Evolutionary conservation across 495 filamentous ascomycete species (phyloP).

Genomic region (Penicillium bovifimosum): DNA sequence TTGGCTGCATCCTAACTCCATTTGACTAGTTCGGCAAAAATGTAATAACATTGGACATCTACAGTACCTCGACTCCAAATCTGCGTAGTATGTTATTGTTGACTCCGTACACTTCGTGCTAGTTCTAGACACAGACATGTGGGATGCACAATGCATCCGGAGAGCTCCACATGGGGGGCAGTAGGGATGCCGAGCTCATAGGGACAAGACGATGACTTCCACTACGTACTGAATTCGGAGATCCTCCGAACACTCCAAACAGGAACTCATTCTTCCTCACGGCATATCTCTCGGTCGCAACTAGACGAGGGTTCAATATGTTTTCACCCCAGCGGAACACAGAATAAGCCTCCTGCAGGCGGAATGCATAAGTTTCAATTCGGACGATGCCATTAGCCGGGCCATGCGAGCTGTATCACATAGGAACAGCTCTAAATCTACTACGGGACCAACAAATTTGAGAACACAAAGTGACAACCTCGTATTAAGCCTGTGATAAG

Average conservation of each 20-base stretch:
- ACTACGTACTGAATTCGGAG: background rate
- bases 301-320: background rate
- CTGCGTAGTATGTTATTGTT: too few relatives aligned
- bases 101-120: background rate
- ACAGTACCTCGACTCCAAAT: too few relatives aligned
- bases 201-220: too few relatives aligned
- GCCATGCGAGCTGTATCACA: conserved; percentile 23
- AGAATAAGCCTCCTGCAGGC: conserved; percentile 4
- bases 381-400: conserved; percentile 2
- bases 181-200: too few relatives aligned
- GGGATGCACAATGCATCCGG: conserved; percentile 4
- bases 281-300: background rate
- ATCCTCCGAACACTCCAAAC: background rate
- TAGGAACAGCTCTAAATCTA: background rate
- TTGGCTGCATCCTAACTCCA: conserved; percentile 23
- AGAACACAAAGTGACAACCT: background rate
- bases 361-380: conserved; percentile 1
- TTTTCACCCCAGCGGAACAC: background rate
- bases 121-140: background rate
- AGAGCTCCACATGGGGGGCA: conserved; percentile 2
- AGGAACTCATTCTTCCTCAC: background rate
- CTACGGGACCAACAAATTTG: background rate
- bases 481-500: conserved; percentile 10
- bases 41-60: conserved; percentile 26
- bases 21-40: conserved; percentile 12